Base-by-base conservation (phyloP, 2,329 filamentous ascomycete genomes). In the Myriangium duriaei region DNA sequence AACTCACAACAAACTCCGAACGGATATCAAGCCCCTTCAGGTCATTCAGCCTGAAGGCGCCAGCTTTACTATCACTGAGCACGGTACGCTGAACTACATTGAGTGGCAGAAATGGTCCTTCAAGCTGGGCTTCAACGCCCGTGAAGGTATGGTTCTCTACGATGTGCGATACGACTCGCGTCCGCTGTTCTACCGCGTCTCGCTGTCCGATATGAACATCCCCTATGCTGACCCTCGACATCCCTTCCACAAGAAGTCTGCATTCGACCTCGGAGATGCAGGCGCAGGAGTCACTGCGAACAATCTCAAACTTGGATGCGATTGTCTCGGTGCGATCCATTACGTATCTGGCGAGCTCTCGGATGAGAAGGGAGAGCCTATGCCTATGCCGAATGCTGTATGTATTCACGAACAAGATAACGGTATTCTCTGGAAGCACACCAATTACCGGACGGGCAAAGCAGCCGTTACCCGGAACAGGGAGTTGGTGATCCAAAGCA, bases 371-470 rank as follows among this genome's bases (percentile, higher is more conserved):
- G 78, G 76, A 12, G 64, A 69, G 11, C 65, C 72, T 1, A 51
- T 72, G 2, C 58, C 65, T 1, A 69, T 79, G 62, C 69, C 75
- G n/a, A 81, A 81, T 42, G 71, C 75, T 10, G 63, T 82, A 26
- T 81, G 78, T 50, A 67, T 81, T 34, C 78, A 82, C 51, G 78
- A 82, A 51, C 76, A 81, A 55, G 78, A 82, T 47, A 72, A 66
- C 15, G 78, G 78, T 3, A 74, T 80, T 40, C 72, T 72, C 29
- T 79, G 76, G 67, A 82, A 81, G 51, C 78, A 82, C 57, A 81
- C 75, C 34, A 81, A 82, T 55, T 79, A 80, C 58, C 65, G 78
- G 7, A 79, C 75, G 4, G 71, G 70, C 0, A 64, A 74, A 7
- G 75, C 77, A 2, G 76, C 72, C 1, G 67, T 80, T 4, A 69